Base-by-base conservation (phyloP, 495 filamentous ascomycete genomes). In the Pyronema domesticum region DNA sequence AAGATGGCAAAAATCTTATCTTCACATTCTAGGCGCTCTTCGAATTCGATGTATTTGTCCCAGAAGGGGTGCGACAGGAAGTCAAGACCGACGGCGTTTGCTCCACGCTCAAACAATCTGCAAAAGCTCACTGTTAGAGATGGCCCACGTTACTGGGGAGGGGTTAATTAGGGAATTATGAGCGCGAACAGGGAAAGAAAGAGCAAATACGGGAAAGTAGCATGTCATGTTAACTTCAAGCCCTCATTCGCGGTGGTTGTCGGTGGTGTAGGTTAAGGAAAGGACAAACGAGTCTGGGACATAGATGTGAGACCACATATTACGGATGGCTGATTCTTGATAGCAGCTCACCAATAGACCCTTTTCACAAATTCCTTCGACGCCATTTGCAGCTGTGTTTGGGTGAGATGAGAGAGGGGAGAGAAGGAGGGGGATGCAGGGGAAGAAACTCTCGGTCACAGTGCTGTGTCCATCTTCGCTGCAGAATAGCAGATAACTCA, bases 1-100 rank as follows among this genome's bases (percentile, higher is more conserved):
- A 95, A 74, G 51, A 99, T 85, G 7, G 76, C 77, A 56, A 95
- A 89, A 50, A 96, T 87, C 65, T 80, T 85, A 57, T 94, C 85
- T 34, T 83, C 78, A 0, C 83, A 82, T 64, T 95, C 87, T 46
- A 89, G 71, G 7, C 88, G 80, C 62, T 94, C 87, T 63, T 96
- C 91, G 61, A 88, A 96, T 61, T 95, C 91, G 51, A 96, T 76
- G 61, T 94, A 99, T 69, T 95, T 96, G 63, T 96, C 93, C 91
- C 91, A 99, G 73, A 99, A 95, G 0, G 86, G 87, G 64, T 95
- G 87, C 3, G 87, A 80, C 7, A 93, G 75, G 67, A 95, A 99
- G 68, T 99, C 91, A 34, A 95, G 75, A 13, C 93, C 91, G 15
- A 95, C 87, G 60, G 76, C 79, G 42, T 73, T 76, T 13, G 87